Percentiles rank a stretch among this genome's conserved stretches.
phyloP scores from a whole-genome alignment of 352 stramenopile genomes.

The Globisporangium camurandrum region DNA sequence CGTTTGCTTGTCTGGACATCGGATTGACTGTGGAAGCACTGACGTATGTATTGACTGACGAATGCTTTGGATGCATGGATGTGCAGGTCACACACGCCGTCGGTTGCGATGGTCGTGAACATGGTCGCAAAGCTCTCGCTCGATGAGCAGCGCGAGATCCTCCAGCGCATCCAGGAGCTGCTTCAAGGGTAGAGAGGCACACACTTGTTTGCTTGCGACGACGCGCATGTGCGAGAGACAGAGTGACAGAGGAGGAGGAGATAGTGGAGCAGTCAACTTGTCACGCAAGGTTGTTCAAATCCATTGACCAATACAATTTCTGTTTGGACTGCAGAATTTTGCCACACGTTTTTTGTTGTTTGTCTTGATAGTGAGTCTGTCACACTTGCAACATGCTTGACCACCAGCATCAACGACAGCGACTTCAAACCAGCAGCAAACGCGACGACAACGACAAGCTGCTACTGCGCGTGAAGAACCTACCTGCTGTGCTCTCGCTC shows the following conservation, averaged over 20 bases:
- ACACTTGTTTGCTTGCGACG: neutral
- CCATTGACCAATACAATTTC: too few relatives aligned
- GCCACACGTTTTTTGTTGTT: too few relatives aligned
- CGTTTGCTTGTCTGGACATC: neutral
- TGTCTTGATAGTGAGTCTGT: too few relatives aligned
- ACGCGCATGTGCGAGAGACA: neutral
- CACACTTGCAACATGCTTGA: neutral
- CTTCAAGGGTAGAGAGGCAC: conserved; percentile 33
- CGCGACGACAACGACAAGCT: neutral
- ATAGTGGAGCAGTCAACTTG: too few relatives aligned
- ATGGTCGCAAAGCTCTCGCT: conserved; percentile 53
- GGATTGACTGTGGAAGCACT: neutral
- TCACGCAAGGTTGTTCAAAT: too few relatives aligned
- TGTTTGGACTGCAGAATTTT: neutral
- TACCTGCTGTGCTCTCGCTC: conserved; percentile 44
- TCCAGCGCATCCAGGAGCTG: conserved; percentile 60
- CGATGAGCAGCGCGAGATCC: conserved; percentile 63
- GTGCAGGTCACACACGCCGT: conserved; percentile 47
- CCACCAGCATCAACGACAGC: neutral
- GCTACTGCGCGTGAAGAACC: conserved; percentile 47
- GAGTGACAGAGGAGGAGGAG: too few relatives aligned
- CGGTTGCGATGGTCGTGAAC: conserved; percentile 67
- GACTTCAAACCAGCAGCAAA: neutral
- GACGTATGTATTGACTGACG: too few relatives aligned
- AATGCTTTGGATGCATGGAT: too few relatives aligned